A percentile compares a stretch with the other conserved stretches of the same genome.
phyloP scores from a whole-genome alignment of 225 moss, liverwort and hornwort species.

The Thuidium tamariscinum region DNA sequence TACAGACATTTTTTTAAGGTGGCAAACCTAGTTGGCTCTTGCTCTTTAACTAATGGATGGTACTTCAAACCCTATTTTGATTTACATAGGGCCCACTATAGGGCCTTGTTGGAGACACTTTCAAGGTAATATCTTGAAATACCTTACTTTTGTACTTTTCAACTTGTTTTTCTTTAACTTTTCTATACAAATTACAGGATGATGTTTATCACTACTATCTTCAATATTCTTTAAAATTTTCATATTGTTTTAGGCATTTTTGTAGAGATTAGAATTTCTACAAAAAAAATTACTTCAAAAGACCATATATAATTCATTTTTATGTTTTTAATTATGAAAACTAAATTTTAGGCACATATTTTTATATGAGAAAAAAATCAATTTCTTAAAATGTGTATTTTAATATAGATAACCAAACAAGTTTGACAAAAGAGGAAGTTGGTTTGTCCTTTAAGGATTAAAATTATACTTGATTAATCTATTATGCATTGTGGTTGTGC shows the following conservation, averaged over 20 bases:
- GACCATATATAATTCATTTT: not conserved
- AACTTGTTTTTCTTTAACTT: too few species aligned
- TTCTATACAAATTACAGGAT: not conserved
- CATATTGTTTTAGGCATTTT: not conserved
- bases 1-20: too few species aligned
- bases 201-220: not conserved
- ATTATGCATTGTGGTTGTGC: not conserved
- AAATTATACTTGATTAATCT: not conserved
- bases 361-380: rapidly evolving
- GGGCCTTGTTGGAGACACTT: not conserved
- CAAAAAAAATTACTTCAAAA: not conserved
- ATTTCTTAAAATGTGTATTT: not conserved
- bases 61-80: too few species aligned
- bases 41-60: too few species aligned
- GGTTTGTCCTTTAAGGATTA: too few species aligned
- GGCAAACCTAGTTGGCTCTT: too few species aligned
- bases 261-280: not conserved
- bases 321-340: not conserved
- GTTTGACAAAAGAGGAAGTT: rapidly evolving
- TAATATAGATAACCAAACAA: not conserved
- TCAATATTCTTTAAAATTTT: not conserved
- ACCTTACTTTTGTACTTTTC: not conserved
- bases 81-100: too few species aligned
- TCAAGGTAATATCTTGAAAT: not conserved
- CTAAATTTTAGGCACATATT: too few species aligned